Conservation (phyloP, 192 early-diverging fungal species). For the Podila horticola region DNA sequence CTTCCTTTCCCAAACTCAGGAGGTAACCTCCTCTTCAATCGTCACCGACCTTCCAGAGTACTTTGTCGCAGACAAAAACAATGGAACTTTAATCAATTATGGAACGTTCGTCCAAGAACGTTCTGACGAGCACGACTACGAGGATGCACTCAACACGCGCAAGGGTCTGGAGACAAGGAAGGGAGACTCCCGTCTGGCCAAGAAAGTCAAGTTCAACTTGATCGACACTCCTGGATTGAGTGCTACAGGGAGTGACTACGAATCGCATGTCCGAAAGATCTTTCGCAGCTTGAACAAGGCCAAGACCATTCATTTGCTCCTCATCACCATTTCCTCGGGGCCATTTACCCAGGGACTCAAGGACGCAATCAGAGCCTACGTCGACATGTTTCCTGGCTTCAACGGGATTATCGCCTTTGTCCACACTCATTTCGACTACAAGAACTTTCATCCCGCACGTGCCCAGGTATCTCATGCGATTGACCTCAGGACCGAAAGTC, state of each 20-base stretch:
- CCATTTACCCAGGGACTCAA: conserved; percentile 3
- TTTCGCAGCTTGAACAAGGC: not conserved
- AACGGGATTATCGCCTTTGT: conserved; percentile 22
- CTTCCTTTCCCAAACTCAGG: not conserved
- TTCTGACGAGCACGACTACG: conserved; percentile 5
- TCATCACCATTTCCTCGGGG: not conserved
- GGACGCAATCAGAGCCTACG: conserved; percentile 8
- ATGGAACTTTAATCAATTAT: not conserved
- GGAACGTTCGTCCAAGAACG: not conserved
- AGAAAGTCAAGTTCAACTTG: not conserved
- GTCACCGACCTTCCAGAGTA: not conserved
- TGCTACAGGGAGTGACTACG: not conserved
- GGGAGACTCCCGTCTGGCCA: too few relatives aligned
- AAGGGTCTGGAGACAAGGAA: not conserved
- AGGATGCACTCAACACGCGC: not conserved
- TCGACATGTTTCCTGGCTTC: conserved; percentile 21
- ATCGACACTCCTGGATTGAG: conserved; percentile 3
- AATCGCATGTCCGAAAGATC: not conserved
- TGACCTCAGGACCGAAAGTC: not conserved
- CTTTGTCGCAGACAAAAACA: not conserved
- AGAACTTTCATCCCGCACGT: conserved; percentile 1
- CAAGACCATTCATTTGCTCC: conserved; percentile 4
- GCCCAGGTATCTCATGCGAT: not conserved
- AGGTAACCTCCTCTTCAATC: not conserved
- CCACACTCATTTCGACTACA: conserved; percentile 22